Percentiles rank a stretch among this genome's conserved stretches.
These are phyloP conservation scores for Hippophae rhamnoides DNA, from an alignment of 306 rosid species.

Conservation along the genomic window DNA sequence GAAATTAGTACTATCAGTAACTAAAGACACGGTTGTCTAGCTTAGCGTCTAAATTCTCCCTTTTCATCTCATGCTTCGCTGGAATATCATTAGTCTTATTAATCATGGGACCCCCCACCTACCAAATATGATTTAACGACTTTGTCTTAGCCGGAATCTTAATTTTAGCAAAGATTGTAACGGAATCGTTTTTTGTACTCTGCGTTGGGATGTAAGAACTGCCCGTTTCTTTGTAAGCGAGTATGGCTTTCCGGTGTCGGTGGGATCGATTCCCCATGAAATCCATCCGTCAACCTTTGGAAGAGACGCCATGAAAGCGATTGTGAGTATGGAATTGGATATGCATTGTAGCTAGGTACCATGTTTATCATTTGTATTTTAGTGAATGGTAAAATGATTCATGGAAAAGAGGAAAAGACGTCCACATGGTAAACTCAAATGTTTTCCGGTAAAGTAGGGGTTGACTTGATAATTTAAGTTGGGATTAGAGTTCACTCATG, in stretches of 20 bases:
- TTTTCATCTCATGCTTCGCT: not conserved
- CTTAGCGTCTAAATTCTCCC: not conserved
- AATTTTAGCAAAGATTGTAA: not conserved
- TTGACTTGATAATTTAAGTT: no score
- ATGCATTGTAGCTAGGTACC: no score
- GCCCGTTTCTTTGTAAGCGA: slow-evolving; percentile 26
- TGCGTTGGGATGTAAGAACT: not conserved
- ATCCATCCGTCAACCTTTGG: slow-evolving; percentile 37
- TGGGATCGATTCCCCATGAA: slow-evolving; percentile 67
- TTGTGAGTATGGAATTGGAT: not conserved
- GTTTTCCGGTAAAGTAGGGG: no score
- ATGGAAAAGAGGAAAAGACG: no score
- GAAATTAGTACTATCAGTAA: not conserved
- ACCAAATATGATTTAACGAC: not conserved
- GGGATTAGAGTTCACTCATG: no score
- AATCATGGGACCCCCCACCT: not conserved
- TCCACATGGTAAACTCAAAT: no score
- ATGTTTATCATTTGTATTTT: no score
- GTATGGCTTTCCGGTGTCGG: slow-evolving; percentile 29
- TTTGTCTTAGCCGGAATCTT: not conserved
- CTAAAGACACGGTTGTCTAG: not conserved
- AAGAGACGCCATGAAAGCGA: slow-evolving; percentile 47
- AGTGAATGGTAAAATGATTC: no score
- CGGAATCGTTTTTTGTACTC: not conserved
- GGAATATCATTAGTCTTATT: not conserved